Evolutionary conservation across 2,329 filamentous ascomycete genomes (phyloP).

Genomic region (Immersiporthe knoxdaviesiana): DNA sequence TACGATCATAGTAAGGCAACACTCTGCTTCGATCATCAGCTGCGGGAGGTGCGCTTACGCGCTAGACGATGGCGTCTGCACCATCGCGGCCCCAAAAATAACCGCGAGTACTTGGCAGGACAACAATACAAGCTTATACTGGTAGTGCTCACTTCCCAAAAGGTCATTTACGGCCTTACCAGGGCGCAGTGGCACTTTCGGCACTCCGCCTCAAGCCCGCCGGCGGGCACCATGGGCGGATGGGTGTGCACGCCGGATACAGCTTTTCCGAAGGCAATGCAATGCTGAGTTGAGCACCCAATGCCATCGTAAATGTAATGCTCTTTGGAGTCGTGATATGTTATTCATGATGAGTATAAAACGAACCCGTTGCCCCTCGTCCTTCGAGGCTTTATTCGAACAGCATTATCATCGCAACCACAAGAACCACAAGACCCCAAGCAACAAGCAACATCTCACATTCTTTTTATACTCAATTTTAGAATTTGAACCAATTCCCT

Average conservation of each 20-base stretch:
- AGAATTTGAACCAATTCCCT: not conserved
- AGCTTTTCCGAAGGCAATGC: not conserved
- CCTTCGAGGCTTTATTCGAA: not conserved
- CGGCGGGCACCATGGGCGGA: not conserved
- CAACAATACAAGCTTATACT: not conserved
- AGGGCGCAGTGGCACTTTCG: constrained; percentile 18
- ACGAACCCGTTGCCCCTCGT: not conserved
- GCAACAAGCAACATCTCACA: not conserved
- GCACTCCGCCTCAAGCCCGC: constrained; percentile 11
- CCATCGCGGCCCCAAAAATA: constrained; percentile 5
- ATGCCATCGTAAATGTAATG: not conserved
- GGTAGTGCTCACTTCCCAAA: not conserved
- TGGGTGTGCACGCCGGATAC: not conserved
- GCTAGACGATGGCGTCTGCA: constrained; percentile 5
- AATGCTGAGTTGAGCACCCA: not conserved
- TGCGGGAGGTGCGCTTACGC: constrained; percentile 21
- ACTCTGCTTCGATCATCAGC: constrained; percentile 6
- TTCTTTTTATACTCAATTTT: not conserved
- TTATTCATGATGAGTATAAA: constrained; percentile 13
- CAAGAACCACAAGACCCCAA: not conserved
- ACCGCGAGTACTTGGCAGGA: not conserved
- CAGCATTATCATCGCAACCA: not conserved
- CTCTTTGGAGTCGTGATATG: not conserved
- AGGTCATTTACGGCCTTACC: not conserved
- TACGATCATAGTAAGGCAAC: not conserved